These are phyloP conservation scores for Phytopythium chamaehyphon DNA, from an alignment of 352 stramenopile species.

Conservation along the genomic window DNA sequence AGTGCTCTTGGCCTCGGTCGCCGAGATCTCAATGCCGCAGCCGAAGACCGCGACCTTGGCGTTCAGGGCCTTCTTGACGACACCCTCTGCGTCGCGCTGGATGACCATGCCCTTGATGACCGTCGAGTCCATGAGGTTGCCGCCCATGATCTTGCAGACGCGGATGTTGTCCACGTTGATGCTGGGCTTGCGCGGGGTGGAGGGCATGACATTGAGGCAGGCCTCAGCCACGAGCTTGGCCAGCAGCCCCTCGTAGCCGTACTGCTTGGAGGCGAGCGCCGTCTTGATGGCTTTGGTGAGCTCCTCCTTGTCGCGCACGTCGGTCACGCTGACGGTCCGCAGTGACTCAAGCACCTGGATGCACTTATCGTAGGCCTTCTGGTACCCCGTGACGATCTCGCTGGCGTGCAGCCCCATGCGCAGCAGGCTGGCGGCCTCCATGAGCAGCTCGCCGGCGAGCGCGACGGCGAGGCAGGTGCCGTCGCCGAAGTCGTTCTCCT, in stretches of 20 bases:
- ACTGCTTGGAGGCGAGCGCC: slow-evolving; percentile 97
- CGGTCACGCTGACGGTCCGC: slow-evolving; percentile 61
- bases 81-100: slow-evolving; percentile 91
- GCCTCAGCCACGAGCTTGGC: slow-evolving; percentile 94
- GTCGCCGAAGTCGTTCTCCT: slow-evolving; percentile 97
- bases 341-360: slow-evolving; percentile 91
- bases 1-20: slow-evolving; percentile 98
- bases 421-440: slow-evolving; percentile 95
- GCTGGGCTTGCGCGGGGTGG: slow-evolving; percentile 72
- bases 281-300: slow-evolving; percentile 91
- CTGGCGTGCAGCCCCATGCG: slow-evolving; percentile 96
- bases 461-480: slow-evolving; percentile 97
- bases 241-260: slow-evolving; percentile 94
- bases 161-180: slow-evolving; percentile 98
- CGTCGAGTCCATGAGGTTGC: slow-evolving; percentile 92
- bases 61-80: slow-evolving; percentile 87
- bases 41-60: slow-evolving; percentile 97
- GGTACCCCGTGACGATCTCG: slow-evolving; percentile 98
- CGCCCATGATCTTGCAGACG: slow-evolving; percentile 97
- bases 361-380: slow-evolving; percentile 93
- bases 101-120: slow-evolving; percentile 99
- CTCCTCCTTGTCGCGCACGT: slow-evolving; percentile 83
- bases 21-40: slow-evolving; percentile 95
- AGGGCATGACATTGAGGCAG: slow-evolving; percentile 93
- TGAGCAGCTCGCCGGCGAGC: slow-evolving; percentile 97